Evolutionary conservation across 1,284 basidiomycete species (phyloP), one percentile per base, ranked within the genome.

Genomic region (Ganoderma lingzhi): DNA sequence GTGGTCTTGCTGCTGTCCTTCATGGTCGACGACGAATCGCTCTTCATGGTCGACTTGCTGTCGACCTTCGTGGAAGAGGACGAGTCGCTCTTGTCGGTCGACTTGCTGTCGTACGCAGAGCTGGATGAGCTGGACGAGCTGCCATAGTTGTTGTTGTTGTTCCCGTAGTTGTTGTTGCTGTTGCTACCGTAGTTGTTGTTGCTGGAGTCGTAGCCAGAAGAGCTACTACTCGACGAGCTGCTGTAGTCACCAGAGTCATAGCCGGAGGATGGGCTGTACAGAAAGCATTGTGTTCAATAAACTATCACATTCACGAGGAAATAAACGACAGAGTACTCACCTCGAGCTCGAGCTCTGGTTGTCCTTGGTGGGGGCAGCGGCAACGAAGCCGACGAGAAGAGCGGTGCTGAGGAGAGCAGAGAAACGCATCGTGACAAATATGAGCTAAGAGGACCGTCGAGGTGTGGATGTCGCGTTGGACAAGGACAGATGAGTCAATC

Each of bases 391-490:
- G 71, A 86, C 86, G 69, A 88, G 81, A 71, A 91, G 79, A 69
- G 83, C 84, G 68, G 85, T 84, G 75, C 84, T 83, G 71, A 91
- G 67, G 75, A 91, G 78, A 71, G 85, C 82, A 73, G 85, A 78
- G 76, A 88, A 79, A 76, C 89, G 85, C 89, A 90, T 91, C 78
- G 81, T 86, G 75, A 70, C 69, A 63, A 76, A 77, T 74, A 79
- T 78, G 76, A 79, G 78, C 71, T 75, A 78, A 77, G 77, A 75
- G 48, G 78, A 86, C 83, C 82, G 86, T 86, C 76, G 82, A 84
- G 81, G 82, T 82, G 82, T 83, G 79, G 80, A 76, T 84, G 84
- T 84, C 79, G 62, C 62, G 82, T 81, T 78, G 80, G 83, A 84
- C 71, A 74, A 71, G 42, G 65, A 63, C 42, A 37, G 60, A 30